These are phyloP conservation scores for Aplosporella prunicola DNA, from an alignment of 2,329 filamentous ascomycete species.

Conservation along the genomic window DNA sequence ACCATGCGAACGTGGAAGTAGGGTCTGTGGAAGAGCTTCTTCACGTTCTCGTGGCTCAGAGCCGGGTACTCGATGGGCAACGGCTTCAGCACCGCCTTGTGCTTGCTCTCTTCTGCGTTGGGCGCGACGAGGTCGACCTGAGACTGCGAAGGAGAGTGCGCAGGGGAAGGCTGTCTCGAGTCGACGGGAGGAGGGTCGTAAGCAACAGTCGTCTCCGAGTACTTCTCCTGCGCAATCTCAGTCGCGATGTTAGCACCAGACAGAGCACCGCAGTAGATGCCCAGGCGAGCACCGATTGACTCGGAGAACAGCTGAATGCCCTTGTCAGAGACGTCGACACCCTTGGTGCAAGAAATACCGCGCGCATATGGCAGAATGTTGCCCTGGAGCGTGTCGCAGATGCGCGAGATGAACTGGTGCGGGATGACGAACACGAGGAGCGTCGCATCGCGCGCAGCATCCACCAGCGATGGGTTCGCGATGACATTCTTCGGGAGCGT, in stretches of 20 bases:
- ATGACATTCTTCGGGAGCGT: conserved; percentile 71
- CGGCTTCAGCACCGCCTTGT: conserved; percentile 63
- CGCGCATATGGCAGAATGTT: conserved; percentile 86
- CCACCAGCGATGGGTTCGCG: conserved; percentile 71
- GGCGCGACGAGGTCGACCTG: conserved; percentile 45
- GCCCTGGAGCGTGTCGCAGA: conserved; percentile 75
- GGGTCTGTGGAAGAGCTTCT: conserved; percentile 81
- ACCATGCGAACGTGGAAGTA: conserved; percentile 98
- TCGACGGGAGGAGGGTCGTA: conserved; percentile 90
- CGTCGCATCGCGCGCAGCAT: conserved; percentile 72
- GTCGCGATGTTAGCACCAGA: conserved; percentile 93
- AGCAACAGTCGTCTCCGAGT: conserved; percentile 92
- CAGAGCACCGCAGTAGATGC: conserved; percentile 93
- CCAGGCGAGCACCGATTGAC: conserved; percentile 80
- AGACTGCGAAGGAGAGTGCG: conserved; percentile 38
- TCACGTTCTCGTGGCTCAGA: conserved; percentile 74
- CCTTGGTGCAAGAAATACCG: conserved; percentile 96
- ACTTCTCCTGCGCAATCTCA: conserved; percentile 92
- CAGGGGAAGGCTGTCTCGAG: conserved; percentile 61
- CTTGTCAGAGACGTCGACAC: conserved; percentile 81
- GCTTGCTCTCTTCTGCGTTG: conserved; percentile 31
- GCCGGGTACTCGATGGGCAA: conserved; percentile 76
- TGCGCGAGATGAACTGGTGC: conserved; percentile 87
- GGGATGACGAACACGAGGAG: conserved; percentile 94
- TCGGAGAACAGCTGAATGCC: conserved; percentile 88